Evolutionary conservation across 257 asterid genomes (phyloP).

Genomic region (Fraxinus quadrangulata): DNA sequence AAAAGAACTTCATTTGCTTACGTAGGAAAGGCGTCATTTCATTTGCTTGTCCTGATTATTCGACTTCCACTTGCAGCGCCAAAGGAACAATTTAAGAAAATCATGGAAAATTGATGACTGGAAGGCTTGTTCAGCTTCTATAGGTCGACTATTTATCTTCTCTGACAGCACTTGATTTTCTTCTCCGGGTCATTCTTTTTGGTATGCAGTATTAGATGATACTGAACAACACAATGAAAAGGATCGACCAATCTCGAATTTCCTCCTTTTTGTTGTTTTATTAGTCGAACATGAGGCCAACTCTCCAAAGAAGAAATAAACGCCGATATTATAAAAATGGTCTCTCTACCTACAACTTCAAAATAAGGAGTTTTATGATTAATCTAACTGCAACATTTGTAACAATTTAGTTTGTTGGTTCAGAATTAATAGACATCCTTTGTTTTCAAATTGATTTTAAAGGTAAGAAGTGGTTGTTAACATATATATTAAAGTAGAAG

Average conservation of each 20-base stretch:
- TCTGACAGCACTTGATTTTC: not conserved
- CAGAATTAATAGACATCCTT: too few species aligned
- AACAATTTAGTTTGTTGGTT: too few species aligned
- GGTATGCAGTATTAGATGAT: not conserved
- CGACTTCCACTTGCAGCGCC: slow-evolving; percentile 56
- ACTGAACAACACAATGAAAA: too few species aligned
- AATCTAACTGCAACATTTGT: too few species aligned
- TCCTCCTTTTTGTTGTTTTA: slow-evolving; percentile 15
- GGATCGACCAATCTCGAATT: not conserved
- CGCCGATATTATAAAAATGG: too few species aligned
- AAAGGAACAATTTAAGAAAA: slow-evolving; percentile 70
- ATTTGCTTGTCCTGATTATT: slow-evolving; percentile 23
- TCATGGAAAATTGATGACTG: slow-evolving; percentile 45
- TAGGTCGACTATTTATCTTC: too few species aligned
- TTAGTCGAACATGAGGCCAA: too few species aligned
- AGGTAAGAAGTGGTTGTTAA: too few species aligned
- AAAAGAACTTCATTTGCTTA: not conserved
- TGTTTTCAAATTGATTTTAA: too few species aligned
- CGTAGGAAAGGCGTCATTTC: not conserved
- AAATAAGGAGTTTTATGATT: too few species aligned
- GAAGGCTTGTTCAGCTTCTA: not conserved
- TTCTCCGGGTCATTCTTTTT: not conserved
- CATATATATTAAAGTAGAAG: too few species aligned
- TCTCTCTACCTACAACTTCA: not conserved
- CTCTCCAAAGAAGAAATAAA: too few species aligned